A percentile compares a stretch with the other conserved stretches of the same genome.
Conservation (phyloP, 176 grass and related monocot species). For the Zoysia pacifica region DNA sequence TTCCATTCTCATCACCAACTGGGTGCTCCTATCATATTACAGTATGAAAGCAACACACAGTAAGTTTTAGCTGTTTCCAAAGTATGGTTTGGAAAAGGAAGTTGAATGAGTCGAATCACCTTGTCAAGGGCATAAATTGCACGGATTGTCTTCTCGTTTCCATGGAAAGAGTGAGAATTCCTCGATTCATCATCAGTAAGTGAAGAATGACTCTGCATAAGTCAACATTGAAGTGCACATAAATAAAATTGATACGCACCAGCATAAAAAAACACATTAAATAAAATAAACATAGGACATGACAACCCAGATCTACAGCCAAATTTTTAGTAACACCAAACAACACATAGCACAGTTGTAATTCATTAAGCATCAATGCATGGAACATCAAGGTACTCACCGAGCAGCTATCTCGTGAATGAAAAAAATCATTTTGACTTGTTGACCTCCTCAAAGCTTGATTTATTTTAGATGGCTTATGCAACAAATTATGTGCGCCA, state of each 20-base stretch:
- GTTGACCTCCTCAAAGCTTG: constrained; percentile 55
- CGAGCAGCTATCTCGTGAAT: constrained; percentile 70
- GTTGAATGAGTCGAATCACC: constrained; percentile 40
- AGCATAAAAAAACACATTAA: neutral
- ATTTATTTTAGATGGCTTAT: constrained; percentile 59
- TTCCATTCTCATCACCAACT: constrained; percentile 33
- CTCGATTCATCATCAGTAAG: constrained; percentile 90
- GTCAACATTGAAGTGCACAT: constrained; percentile 16
- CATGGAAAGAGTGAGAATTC: constrained; percentile 45
- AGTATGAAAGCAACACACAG: neutral
- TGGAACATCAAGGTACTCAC: constrained; percentile 48
- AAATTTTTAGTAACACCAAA: constrained; percentile 1
- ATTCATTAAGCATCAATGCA: neutral
- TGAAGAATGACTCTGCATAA: constrained; percentile 84
- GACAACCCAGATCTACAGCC: neutral
- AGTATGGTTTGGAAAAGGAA: neutral
- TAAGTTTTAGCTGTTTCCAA: neutral
- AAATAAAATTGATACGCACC: constrained; percentile 9
- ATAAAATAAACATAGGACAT: neutral
- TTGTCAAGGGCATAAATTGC: constrained; percentile 59
- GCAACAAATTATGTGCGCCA: constrained; percentile 39
- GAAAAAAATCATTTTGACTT: constrained; percentile 77
- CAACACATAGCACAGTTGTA: neutral
- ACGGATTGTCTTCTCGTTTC: constrained; percentile 51
- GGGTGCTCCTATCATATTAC: constrained; percentile 48